These are phyloP conservation scores for Chimonanthus praecox DNA, from an alignment of 164 flowering plant genomes.

Conservation along the genomic window DNA sequence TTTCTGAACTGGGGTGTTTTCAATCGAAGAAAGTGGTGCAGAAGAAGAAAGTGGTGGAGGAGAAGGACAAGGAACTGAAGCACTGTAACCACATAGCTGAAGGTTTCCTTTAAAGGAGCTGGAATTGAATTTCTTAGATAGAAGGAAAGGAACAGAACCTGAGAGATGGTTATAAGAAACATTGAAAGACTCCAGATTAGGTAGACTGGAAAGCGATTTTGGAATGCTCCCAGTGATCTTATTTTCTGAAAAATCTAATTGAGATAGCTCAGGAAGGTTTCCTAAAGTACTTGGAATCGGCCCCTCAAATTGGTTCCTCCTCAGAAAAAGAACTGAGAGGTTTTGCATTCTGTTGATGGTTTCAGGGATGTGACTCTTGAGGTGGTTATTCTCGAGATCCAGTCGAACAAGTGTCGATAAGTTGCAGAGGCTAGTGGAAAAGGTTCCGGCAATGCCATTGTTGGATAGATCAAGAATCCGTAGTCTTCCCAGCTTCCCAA, in stretches of 20 bases:
- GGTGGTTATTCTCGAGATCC: constrained; percentile 43
- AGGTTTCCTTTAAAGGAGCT: constrained; percentile 80
- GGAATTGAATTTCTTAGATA: constrained; percentile 64
- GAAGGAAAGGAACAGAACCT: constrained; percentile 62
- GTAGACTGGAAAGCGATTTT: constrained; percentile 37
- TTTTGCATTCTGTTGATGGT: constrained; percentile 30
- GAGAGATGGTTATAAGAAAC: constrained; percentile 84
- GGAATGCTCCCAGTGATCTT: constrained; percentile 63
- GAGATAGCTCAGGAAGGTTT: constrained; percentile 41
- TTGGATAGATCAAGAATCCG: constrained; percentile 50
- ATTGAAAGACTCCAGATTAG: constrained; percentile 59
- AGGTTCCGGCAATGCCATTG: constrained; percentile 53
- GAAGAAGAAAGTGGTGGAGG: constrained; percentile 32
- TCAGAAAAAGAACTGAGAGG: constrained; percentile 44
- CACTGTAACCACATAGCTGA: constrained; percentile 79
- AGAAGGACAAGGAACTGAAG: constrained; percentile 48
- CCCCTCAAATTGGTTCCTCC: constrained; percentile 44
- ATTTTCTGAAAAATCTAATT: constrained; percentile 62
- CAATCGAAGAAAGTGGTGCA: constrained; percentile 26
- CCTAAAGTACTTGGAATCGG: constrained; percentile 49
- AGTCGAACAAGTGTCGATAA: constrained; percentile 39
- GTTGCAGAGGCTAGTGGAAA: constrained; percentile 40
- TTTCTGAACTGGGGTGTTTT: neutral
- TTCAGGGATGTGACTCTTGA: constrained; percentile 40
- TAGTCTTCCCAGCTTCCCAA: constrained; percentile 44